Percentiles rank a stretch among this genome's conserved stretches.
These are phyloP conservation scores for Camellia japonica DNA, from an alignment of 148 eudicot genomes.

Conservation along the genomic window DNA sequence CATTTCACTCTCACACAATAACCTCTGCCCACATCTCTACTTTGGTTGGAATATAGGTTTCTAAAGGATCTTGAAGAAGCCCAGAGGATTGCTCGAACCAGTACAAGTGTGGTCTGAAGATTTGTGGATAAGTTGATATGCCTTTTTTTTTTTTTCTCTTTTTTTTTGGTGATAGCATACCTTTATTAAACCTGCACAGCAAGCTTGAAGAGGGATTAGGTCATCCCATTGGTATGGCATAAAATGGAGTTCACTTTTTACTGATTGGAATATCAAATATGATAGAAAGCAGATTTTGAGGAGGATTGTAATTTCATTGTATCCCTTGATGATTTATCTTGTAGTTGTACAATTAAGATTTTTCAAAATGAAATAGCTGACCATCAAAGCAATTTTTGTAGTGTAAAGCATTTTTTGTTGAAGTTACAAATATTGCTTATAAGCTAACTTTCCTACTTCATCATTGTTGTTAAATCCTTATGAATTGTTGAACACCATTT, in stretches of 20 bases:
- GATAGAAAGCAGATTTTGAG: not conserved
- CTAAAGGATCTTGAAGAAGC: slow-evolving; percentile 94
- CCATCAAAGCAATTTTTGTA: slow-evolving; percentile 1
- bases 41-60: slow-evolving; percentile 45
- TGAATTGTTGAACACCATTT: too few relatives aligned
- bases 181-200: not conserved
- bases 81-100: slow-evolving; percentile 59
- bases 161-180: not conserved
- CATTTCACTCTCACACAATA: not conserved
- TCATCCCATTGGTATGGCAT: not conserved
- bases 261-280: not conserved
- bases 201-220: not conserved
- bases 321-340: not conserved
- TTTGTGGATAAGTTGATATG: not conserved
- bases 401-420: not conserved
- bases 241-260: not conserved
- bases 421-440: too few relatives aligned
- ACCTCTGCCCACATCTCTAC: not conserved
- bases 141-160: not conserved
- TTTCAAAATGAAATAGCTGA: not conserved
- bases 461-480: too few relatives aligned
- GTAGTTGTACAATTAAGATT: not conserved
- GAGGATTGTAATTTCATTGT: not conserved
- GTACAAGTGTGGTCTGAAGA: slow-evolving; percentile 32
- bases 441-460: too few relatives aligned